These are phyloP conservation scores for Atalantia buxifolia DNA, from an alignment of 345 rosid genomes.

Conservation along the genomic window DNA sequence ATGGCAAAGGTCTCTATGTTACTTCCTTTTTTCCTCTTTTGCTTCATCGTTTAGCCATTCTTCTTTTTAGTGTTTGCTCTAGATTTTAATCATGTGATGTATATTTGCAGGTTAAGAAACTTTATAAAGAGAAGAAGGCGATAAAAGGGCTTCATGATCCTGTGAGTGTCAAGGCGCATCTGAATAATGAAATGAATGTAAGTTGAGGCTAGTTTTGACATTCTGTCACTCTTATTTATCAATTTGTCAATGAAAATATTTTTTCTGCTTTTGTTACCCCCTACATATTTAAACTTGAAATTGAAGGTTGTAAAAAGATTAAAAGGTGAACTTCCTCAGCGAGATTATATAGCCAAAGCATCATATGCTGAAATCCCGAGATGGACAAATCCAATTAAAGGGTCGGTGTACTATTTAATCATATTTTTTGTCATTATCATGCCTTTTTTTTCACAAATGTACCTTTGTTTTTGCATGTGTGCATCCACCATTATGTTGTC, in stretches of 20 bases:
- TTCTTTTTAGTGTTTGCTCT: neutral
- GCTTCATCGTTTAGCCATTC: neutral
- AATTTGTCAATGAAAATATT: neutral
- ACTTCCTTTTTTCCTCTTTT: neutral
- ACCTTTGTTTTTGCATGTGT: neutral
- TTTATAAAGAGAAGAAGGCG: conserved; percentile 33
- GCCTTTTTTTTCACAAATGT: neutral
- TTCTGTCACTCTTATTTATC: neutral
- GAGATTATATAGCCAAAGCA: conserved; percentile 37
- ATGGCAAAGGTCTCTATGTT: conserved; percentile 39
- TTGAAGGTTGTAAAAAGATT: conserved; percentile 48
- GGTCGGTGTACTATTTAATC: conserved; percentile 38
- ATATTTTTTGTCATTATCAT: too few species aligned
- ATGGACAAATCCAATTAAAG: conserved; percentile 34
- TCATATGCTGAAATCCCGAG: conserved; percentile 30
- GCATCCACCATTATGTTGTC: conserved; percentile 7
- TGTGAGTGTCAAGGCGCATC: conserved; percentile 24
- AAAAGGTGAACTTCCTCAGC: conserved; percentile 35
- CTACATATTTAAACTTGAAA: conserved; percentile 7
- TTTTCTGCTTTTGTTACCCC: neutral
- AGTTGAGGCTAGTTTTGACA: conserved; percentile 21
- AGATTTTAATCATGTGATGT: neutral
- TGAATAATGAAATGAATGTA: conserved; percentile 41
- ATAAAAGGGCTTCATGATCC: conserved; percentile 30
- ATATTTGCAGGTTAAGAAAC: conserved; percentile 41